Conservation (phyloP, 164 flowering plant genomes). For the Sextonia rubra region DNA sequence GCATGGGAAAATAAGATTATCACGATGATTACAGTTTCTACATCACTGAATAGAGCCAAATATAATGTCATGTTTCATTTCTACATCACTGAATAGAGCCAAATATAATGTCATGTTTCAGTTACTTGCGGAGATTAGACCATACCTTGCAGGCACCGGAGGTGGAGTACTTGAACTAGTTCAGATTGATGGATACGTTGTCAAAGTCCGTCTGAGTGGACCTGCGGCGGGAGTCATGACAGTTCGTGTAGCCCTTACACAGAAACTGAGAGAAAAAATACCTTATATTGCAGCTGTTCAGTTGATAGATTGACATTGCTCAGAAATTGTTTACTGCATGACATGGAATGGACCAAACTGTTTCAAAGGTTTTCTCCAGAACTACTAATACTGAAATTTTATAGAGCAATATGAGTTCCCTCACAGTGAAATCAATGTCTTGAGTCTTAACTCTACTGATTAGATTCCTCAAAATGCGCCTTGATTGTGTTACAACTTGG, state of each 20-base stretch:
- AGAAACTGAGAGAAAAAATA: slow-evolving; percentile 82
- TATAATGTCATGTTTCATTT: too few species aligned
- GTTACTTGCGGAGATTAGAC: slow-evolving; percentile 88
- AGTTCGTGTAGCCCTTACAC: slow-evolving; percentile 93
- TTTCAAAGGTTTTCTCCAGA: neutral
- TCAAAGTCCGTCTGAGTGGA: slow-evolving; percentile 70
- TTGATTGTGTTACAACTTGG: neutral
- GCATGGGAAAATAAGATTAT: neutral
- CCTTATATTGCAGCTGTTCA: slow-evolving; percentile 81
- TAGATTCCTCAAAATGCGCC: neutral
- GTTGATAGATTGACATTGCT: slow-evolving; percentile 36
- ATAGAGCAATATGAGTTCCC: neutral
- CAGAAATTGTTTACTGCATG: slow-evolving; percentile 6
- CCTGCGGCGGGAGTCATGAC: slow-evolving; percentile 94
- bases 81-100: neutral
- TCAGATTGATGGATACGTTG: slow-evolving; percentile 56
- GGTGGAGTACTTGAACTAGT: slow-evolving; percentile 79
- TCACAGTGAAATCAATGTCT: neutral
- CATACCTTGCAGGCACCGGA: slow-evolving; percentile 78
- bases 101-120: slow-evolving; percentile 25
- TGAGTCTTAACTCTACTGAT: neutral
- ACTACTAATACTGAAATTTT: neutral
- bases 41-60: slow-evolving; percentile 1
- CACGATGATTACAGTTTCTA: neutral
- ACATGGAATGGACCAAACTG: neutral